phyloP scores from a whole-genome alignment of 352 stramenopile genomes.

The Globisporangium mamillatum region DNA sequence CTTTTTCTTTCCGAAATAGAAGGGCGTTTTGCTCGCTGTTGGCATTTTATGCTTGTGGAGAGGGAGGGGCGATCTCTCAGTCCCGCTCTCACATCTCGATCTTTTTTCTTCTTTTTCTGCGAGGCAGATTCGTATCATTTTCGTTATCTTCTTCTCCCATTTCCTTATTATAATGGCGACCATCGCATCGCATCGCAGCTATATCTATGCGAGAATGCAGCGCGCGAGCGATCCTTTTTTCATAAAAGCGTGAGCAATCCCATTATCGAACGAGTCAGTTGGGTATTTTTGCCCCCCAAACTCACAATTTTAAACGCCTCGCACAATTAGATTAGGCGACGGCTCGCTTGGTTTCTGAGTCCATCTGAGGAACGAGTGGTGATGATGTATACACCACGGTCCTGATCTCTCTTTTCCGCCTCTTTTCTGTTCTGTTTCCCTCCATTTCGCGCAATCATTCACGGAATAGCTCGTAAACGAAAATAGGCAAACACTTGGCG shows the following conservation, averaged over 20 bases:
- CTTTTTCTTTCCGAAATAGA: neutral
- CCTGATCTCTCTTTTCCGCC: neutral
- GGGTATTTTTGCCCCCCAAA: neutral
- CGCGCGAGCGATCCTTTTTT: neutral
- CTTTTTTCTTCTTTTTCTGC: neutral
- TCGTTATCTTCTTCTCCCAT: neutral
- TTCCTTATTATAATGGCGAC: no score
- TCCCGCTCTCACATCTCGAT: neutral
- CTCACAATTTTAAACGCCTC: neutral
- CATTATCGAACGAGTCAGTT: neutral
- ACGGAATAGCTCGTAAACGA: slow-evolving; percentile 9
- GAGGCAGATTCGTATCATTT: neutral
- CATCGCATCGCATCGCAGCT: neutral
- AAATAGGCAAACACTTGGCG: slow-evolving; percentile 6
- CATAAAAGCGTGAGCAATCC: neutral
- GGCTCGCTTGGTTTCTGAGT: neutral
- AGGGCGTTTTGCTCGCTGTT: neutral
- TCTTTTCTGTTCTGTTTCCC: slow-evolving; percentile 2
- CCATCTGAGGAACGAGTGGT: neutral
- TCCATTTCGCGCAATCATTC: slow-evolving; percentile 8
- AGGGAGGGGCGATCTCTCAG: neutral
- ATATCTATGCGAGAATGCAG: neutral
- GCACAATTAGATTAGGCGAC: neutral
- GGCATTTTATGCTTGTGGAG: neutral
- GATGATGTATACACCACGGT: neutral